Evolutionary conservation across 2,329 filamentous ascomycete genomes (phyloP), one percentile per base, ranked within the genome.

Genomic region (Cryphonectria naterciae): DNA sequence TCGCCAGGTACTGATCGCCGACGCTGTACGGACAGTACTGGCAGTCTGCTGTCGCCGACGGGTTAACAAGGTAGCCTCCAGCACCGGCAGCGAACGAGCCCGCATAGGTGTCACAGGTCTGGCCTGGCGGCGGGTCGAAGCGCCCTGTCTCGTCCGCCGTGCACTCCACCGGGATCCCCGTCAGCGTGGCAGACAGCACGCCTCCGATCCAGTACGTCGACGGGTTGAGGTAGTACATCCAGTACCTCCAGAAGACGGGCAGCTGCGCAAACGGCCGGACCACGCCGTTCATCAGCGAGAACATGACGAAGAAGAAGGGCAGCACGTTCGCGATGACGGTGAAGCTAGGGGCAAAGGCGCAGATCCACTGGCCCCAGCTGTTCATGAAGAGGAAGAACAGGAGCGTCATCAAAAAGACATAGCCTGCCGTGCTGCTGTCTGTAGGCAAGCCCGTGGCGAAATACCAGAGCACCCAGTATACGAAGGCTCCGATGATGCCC

Each of bases 301-400:
- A 91, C 83, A 93, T 90, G 79, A 94, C 76, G 82, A 95, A 92
- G 86, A 95, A 93, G 83, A 95, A 94, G 0, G 92, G 92, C 6
- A 82, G 81, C 72, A 81, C 82, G 77, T 95, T 94, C 60, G 89
- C 89, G 74, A 95, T 93, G 73, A 94, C 91, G 0, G 92, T 93
- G 92, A 94, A 94, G 56, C 85, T 90, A 0, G 93, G 92, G 0
- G 93, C 92, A 79, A 94, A 94, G 0, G 93, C 93, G 73, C 90
- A 92, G 75, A 96, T 93, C 92, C 92, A 95, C 78, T 94, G 93
- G 28, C 92, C 93, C 92, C 91, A 95, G 74, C 85, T 89, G 43
- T 86, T 87, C 78, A 90, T 87, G 85, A 94, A 95, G 10, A 95
- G 79, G 83, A 90, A 93, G 82, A 94, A 94, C 0, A 95, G 85